Base-by-base conservation (phyloP, 306 rosid species). In the Rubus idaeus region DNA sequence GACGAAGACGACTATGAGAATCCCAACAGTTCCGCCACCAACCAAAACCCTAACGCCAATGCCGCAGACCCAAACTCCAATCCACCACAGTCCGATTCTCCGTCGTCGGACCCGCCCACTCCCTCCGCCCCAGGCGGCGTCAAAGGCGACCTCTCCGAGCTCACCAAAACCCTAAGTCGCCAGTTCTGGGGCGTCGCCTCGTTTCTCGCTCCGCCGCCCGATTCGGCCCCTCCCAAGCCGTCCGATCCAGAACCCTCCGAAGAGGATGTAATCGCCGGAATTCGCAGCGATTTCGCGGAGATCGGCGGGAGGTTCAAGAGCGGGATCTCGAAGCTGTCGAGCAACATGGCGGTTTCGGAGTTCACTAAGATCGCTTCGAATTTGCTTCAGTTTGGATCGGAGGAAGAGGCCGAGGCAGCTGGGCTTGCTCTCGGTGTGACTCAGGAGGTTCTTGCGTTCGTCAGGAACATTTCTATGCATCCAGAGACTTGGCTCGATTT, bases 161-260 rank as follows among this genome's bases (percentile, higher is more conserved):
- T 93, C 76, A 87, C 88, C 68, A 83, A 93, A 82, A 82, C 92
- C 77, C 70, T 93, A 3, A 78, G 90, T 37, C 94, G 96, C 52
- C 94, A 93, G 67, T 81, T 93, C 42, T 90, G 94, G 97, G 97
- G 96, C 76, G 96, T 93, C 44, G 96, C 97, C 56, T 89, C 97
- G 11, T 93, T 93, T 78, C 96, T 93, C 40, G 97, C 96, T 1
- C 97, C 97, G 5, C 91, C 91, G 0, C 90, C 97, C n/a, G 92
- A 89, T 35, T 69, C 82, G 6, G 0, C 79, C n/a, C 74, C 70
- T 10, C 64, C 86, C 53, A 83, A 80, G 21, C 21, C 37, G 8
- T 71, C 77, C 46, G 78, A 83, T 81, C 58, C 44, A 2, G 64
- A 75, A 35, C 16, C 14, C 5, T 49, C 84, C 58, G 96, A 90